phyloP scores from a whole-genome alignment of 164 flowering plant genomes.

The Chloranthus sessilifolius region DNA sequence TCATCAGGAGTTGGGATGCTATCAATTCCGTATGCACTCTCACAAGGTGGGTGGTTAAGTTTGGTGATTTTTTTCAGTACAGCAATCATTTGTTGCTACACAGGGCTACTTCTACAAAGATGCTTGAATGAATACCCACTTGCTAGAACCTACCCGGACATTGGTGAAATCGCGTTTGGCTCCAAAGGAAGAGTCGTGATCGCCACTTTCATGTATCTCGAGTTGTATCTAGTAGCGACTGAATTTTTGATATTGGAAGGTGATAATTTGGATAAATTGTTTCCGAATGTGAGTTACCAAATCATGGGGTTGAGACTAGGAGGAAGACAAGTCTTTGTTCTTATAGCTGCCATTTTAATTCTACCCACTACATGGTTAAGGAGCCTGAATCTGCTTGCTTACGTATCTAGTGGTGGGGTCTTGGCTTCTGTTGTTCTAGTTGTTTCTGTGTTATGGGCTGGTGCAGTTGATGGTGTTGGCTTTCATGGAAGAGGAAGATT shows the following conservation, averaged over 20 bases:
- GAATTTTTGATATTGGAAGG: constrained; percentile 81
- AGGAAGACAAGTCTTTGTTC: constrained; percentile 28
- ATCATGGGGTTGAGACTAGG: constrained; percentile 8
- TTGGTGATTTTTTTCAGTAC: constrained; percentile 33
- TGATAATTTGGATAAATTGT: constrained; percentile 57
- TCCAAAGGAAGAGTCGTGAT: constrained; percentile 41
- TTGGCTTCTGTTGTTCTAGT: constrained; percentile 51
- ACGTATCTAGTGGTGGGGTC: constrained; percentile 68
- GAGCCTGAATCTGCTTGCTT: constrained; percentile 44
- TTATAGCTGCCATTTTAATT: constrained; percentile 51
- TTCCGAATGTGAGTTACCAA: constrained; percentile 31
- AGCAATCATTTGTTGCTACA: constrained; percentile 46
- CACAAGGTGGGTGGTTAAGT: constrained; percentile 68
- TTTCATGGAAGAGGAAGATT: constrained; percentile 43
- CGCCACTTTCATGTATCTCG: constrained; percentile 45
- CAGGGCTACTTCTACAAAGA: constrained; percentile 42
- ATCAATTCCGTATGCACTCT: constrained; percentile 63
- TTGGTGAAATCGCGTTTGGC: constrained; percentile 72
- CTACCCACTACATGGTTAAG: constrained; percentile 61
- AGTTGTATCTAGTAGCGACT: constrained; percentile 59
- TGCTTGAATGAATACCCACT: constrained; percentile 44
- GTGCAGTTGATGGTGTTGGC: constrained; percentile 55
- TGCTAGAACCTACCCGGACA: constrained; percentile 53
- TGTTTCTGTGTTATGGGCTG: constrained; percentile 47
- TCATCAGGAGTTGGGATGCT: constrained; percentile 74